Conservation (phyloP, 2,329 filamentous ascomycete species). For the Mycosphaerella arachidis region DNA sequence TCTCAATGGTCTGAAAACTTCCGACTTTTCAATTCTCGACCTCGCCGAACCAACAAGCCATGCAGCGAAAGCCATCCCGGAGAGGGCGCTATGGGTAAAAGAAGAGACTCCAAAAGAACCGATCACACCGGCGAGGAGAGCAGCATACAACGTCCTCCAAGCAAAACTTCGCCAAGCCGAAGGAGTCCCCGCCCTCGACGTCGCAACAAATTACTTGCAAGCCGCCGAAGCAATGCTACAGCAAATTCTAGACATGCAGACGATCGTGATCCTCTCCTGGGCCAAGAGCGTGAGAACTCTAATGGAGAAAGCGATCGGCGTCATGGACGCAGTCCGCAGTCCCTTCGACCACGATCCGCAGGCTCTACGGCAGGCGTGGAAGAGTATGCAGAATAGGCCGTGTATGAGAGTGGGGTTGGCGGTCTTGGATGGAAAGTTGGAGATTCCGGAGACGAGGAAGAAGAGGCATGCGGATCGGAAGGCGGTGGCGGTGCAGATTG, state of each 20-base stretch:
- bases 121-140: neutral
- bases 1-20: neutral
- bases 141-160: constrained; percentile 2
- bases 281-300: neutral
- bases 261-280: constrained; percentile 8
- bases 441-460: neutral
- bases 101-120: neutral
- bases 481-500: constrained; percentile 4
- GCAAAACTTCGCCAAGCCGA: constrained; percentile 7
- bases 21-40: constrained; percentile 1
- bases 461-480: neutral
- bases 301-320: constrained; percentile 12
- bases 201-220: constrained; percentile 9
- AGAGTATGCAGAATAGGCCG: constrained; percentile 10
- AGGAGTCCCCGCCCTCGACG: constrained; percentile 2
- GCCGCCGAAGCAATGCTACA: constrained; percentile 9
- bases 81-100: constrained; percentile 5
- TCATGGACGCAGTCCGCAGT: constrained; percentile 5
- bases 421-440: constrained; percentile 3
- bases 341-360: constrained; percentile 12
- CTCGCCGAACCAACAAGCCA: neutral
- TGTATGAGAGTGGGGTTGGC: constrained; percentile 8
- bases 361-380: constrained; percentile 9
- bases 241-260: constrained; percentile 5
- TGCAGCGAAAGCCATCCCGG: neutral